A percentile compares a stretch with the other conserved stretches of the same genome.
These are phyloP conservation scores for Bocquillonia castaneifolia DNA, from an alignment of 441 rosid species.

Conservation along the genomic window DNA sequence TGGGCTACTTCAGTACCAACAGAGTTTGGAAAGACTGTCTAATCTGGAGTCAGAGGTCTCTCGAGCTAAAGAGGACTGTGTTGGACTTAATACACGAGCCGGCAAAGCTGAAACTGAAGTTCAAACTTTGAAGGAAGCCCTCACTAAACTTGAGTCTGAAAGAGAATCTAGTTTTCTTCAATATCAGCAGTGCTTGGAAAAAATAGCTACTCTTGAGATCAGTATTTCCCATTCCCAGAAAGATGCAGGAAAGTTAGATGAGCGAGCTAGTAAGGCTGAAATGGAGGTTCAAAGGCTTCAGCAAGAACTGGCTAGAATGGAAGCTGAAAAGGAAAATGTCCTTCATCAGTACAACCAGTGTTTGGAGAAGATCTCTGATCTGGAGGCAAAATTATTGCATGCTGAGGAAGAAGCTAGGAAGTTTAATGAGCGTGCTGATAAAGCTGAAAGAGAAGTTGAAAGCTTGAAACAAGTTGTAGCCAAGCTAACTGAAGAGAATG, in stretches of 20 bases:
- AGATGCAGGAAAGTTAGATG: conserved; percentile 52
- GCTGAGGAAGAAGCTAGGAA: conserved; percentile 56
- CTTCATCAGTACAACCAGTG: conserved; percentile 49
- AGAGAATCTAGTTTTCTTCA: conserved; percentile 54
- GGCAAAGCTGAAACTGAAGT: conserved; percentile 72
- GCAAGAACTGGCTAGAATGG: conserved; percentile 46
- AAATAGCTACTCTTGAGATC: conserved; percentile 57
- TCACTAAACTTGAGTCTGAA: conserved; percentile 51
- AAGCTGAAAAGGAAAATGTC: conserved; percentile 66
- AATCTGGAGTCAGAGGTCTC: conserved; percentile 68
- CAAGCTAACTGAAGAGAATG: conserved; percentile 67
- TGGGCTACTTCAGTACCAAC: conserved; percentile 57
- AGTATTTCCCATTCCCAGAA: conserved; percentile 45
- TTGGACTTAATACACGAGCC: conserved; percentile 54
- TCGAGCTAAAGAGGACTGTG: conserved; percentile 60
- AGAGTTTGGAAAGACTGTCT: conserved; percentile 62
- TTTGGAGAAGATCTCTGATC: conserved; percentile 49
- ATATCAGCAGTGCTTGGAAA: conserved; percentile 66
- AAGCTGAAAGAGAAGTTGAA: conserved; percentile 66
- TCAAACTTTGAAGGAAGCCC: conserved; percentile 54
- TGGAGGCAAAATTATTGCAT: conserved; percentile 54
- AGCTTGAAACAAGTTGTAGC: conserved; percentile 51
- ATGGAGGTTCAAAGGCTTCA: conserved; percentile 45
- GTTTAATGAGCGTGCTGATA: conserved; percentile 44
- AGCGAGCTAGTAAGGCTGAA: conserved; percentile 60